A percentile compares a stretch with the other conserved stretches of the same genome.
Evolutionary conservation across 2,329 filamentous ascomycete species (phyloP).

Genomic region (Cordyceps farinosa): DNA sequence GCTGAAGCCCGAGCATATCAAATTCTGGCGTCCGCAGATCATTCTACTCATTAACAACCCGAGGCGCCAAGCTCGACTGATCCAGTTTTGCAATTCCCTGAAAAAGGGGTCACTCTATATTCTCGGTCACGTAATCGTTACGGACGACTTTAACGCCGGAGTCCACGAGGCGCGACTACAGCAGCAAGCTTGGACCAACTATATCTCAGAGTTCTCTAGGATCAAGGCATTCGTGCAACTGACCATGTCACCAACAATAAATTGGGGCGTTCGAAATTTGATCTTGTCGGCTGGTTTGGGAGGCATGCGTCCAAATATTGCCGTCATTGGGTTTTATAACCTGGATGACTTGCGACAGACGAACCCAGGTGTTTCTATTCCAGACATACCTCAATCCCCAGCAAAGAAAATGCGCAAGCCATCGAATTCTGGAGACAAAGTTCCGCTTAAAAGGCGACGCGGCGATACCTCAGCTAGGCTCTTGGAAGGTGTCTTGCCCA

Average conservation of each 20-base stretch:
- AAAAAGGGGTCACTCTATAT: slow-evolving; percentile 87
- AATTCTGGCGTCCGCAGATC: slow-evolving; percentile 89
- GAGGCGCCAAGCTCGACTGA: slow-evolving; percentile 74
- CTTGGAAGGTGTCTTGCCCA: slow-evolving; percentile 59
- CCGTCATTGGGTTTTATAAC: slow-evolving; percentile 75
- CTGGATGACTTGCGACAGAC: slow-evolving; percentile 69
- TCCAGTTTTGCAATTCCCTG: slow-evolving; percentile 86
- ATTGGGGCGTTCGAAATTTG: slow-evolving; percentile 81
- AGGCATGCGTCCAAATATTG: slow-evolving; percentile 87
- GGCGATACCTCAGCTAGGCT: slow-evolving; percentile 54
- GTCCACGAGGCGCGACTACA: slow-evolving; percentile 79
- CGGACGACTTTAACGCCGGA: slow-evolving; percentile 72
- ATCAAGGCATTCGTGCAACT: slow-evolving; percentile 91
- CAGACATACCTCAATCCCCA: slow-evolving; percentile 42
- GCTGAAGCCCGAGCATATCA: slow-evolving; percentile 84
- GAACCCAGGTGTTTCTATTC: slow-evolving; percentile 53
- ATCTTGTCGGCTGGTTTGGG: slow-evolving; percentile 78
- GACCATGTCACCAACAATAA: slow-evolving; percentile 74
- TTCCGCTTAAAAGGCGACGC: slow-evolving; percentile 36
- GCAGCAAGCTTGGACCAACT: slow-evolving; percentile 78
- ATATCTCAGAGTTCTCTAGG: slow-evolving; percentile 74
- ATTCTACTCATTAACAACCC: slow-evolving; percentile 80
- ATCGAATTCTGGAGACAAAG: slow-evolving; percentile 29
- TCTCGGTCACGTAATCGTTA: slow-evolving; percentile 83
- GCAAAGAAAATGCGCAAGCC: slow-evolving; percentile 30